These are phyloP conservation scores for Reutealis trisperma DNA, from an alignment of 345 rosid genomes.

Conservation along the genomic window DNA sequence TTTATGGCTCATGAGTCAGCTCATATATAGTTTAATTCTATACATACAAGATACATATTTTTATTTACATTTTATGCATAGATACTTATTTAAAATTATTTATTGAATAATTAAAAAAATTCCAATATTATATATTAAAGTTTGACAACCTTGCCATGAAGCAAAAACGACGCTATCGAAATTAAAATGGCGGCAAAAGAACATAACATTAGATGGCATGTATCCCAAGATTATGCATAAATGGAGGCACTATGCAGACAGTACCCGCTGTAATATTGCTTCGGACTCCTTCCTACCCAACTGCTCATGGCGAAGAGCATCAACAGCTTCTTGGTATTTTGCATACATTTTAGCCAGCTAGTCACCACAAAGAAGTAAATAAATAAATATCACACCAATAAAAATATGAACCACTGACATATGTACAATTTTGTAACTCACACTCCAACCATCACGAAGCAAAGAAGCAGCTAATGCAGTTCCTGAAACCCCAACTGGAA, in stretches of 20 bases:
- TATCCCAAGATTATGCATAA: background rate
- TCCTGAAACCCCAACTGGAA: constrained; percentile 91
- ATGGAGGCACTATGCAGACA: constrained; percentile 15
- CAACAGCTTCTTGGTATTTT: constrained; percentile 96
- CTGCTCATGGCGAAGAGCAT: constrained; percentile 94
- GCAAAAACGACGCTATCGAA: no score
- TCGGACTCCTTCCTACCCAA: constrained; percentile 95
- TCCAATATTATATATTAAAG: no score
- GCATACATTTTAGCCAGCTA: constrained; percentile 91
- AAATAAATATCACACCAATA: background rate
- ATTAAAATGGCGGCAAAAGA: background rate
- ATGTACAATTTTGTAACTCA: constrained; percentile 42
- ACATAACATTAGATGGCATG: background rate
- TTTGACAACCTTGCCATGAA: no score
- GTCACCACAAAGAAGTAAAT: constrained; percentile 3
- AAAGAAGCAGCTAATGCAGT: constrained; percentile 94
- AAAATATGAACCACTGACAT: constrained; percentile 4
- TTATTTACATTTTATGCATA: no score
- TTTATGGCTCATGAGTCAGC: no score
- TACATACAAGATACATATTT: no score
- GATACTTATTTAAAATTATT: no score
- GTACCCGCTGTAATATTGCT: constrained; percentile 83
- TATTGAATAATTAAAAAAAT: no score
- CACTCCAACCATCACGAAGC: constrained; percentile 99
- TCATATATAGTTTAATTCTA: no score